Conservation (phyloP, 108 stramenopile species). For the Nitzschia sp. region DNA sequence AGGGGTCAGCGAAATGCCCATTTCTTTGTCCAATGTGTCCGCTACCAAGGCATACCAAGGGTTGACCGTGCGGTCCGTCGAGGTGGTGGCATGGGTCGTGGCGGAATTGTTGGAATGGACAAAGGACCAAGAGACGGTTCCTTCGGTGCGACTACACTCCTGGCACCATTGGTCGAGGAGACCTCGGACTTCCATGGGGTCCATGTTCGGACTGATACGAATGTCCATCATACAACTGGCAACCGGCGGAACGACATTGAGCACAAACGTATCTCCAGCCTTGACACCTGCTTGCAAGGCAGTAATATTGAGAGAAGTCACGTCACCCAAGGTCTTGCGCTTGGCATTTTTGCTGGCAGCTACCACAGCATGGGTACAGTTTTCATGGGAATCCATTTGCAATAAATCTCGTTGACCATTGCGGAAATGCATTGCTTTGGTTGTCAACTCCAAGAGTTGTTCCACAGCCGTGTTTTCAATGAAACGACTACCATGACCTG, state of each 20-base stretch:
- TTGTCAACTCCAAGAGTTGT: conserved; percentile 82
- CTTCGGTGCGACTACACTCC: conserved; percentile 62
- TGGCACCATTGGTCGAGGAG: conserved; percentile 89
- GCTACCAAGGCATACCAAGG: conserved; percentile 90
- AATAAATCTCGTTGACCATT: conserved; percentile 79
- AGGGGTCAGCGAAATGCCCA: conserved; percentile 68
- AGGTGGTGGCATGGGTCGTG: conserved; percentile 54
- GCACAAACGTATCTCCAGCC: conserved; percentile 73
- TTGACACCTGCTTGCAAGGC: conserved; percentile 87
- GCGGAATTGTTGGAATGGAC: conserved; percentile 41
- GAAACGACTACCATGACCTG: conserved; percentile 95
- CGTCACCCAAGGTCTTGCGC: conserved; percentile 86
- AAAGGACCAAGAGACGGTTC: conserved; percentile 76
- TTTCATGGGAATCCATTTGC: conserved; percentile 54
- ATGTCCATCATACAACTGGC: conserved; percentile 92
- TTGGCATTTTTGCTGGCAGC: conserved; percentile 32
- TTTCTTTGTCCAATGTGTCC: conserved; percentile 48
- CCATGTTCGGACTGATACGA: conserved; percentile 87
- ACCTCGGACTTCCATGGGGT: conserved; percentile 74
- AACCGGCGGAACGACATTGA: conserved; percentile 87
- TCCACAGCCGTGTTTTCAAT: conserved; percentile 93
- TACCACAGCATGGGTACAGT: conserved; percentile 75
- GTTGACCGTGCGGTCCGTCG: conserved; percentile 71
- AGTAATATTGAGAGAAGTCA: conserved; percentile 94
- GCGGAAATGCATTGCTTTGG: conserved; percentile 86